A percentile compares a stretch with the other conserved stretches of the same genome.
Evolutionary conservation across 1,139 yeast genomes (phyloP).

Genomic region (Spathaspora sp.): DNA sequence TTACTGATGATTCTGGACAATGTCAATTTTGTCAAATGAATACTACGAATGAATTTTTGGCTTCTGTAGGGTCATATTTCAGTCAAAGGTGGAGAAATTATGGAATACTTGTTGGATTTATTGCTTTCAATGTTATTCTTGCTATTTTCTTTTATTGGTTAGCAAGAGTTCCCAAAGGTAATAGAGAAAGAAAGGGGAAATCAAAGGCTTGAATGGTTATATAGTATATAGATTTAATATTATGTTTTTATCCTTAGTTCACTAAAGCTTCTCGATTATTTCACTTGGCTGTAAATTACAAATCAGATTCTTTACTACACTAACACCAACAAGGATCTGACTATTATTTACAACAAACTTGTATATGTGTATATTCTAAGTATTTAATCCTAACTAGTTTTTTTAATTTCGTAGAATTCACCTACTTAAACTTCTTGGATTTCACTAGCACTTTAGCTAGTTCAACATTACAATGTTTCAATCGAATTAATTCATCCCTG

Average conservation of each 20-base stretch:
- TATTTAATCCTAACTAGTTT: neutral
- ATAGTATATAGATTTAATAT: no score
- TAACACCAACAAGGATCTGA: no score
- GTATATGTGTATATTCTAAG: neutral
- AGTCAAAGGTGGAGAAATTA: slow-evolving; percentile 64
- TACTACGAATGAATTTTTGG: slow-evolving; percentile 53
- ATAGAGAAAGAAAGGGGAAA: slow-evolving; percentile 15
- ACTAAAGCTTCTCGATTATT: no score
- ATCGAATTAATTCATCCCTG: slow-evolving; percentile 11
- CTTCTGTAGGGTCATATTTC: slow-evolving; percentile 40
- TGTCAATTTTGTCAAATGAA: slow-evolving; percentile 56
- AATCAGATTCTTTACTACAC: no score
- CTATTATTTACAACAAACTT: no score
- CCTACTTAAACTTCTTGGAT: no score
- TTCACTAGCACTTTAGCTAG: slow-evolving; percentile 7
- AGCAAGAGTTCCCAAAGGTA: slow-evolving; percentile 69
- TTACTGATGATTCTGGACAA: slow-evolving; percentile 27
- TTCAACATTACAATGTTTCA: slow-evolving; percentile 13
- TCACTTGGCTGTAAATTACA: no score
- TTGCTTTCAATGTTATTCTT: slow-evolving; percentile 50
- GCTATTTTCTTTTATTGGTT: slow-evolving; percentile 67
- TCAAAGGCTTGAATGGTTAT: no score
- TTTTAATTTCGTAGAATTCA: neutral
- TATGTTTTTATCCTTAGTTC: no score
- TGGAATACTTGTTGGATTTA: slow-evolving; percentile 53